Evolutionary conservation across 306 rosid species (phyloP).

Genomic region (Begonia fuchsioides): DNA sequence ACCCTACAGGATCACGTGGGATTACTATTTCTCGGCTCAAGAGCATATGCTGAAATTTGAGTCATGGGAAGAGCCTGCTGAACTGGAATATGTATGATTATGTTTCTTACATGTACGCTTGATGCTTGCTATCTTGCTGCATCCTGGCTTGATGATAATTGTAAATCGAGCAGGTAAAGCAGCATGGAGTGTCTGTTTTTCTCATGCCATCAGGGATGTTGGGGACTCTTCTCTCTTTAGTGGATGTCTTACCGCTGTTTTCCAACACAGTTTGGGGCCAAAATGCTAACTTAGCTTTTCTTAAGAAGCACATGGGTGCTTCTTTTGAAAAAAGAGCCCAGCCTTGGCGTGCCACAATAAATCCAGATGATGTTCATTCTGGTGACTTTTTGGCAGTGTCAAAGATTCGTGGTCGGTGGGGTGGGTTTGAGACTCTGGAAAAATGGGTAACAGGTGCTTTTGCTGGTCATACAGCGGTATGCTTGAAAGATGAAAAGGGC

Average conservation of each 20-base stretch:
- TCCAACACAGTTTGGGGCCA: conserved; percentile 89
- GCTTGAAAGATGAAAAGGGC: conserved; percentile 93
- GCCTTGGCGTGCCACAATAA: conserved; percentile 56
- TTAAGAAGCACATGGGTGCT: conserved; percentile 89
- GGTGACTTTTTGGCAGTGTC: conserved; percentile 93
- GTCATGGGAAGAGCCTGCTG: conserved; percentile 93
- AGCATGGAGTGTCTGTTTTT: conserved; percentile 89
- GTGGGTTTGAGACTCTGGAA: conserved; percentile 94
- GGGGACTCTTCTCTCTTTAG: conserved; percentile 71
- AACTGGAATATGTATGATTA: conserved; percentile 80
- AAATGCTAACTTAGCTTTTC: conserved; percentile 60
- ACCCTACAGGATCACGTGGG: conserved; percentile 93
- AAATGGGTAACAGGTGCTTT: conserved; percentile 98
- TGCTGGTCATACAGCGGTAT: conserved; percentile 98
- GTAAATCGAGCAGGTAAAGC: conserved; percentile 63
- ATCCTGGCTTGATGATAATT: conserved; percentile 13
- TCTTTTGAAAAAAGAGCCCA: conserved; percentile 58
- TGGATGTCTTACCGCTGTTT: conserved; percentile 82
- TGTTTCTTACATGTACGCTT: conserved; percentile 8
- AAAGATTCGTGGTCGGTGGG: conserved; percentile 98
- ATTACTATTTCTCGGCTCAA: conserved; percentile 70
- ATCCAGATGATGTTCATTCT: conserved; percentile 80
- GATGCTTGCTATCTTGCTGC: not conserved
- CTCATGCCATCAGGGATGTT: conserved; percentile 99
- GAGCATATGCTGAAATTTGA: conserved; percentile 67